These are phyloP conservation scores for Lindgomyces ingoldianus DNA, from an alignment of 495 filamentous ascomycete species.

Conservation along the genomic window DNA sequence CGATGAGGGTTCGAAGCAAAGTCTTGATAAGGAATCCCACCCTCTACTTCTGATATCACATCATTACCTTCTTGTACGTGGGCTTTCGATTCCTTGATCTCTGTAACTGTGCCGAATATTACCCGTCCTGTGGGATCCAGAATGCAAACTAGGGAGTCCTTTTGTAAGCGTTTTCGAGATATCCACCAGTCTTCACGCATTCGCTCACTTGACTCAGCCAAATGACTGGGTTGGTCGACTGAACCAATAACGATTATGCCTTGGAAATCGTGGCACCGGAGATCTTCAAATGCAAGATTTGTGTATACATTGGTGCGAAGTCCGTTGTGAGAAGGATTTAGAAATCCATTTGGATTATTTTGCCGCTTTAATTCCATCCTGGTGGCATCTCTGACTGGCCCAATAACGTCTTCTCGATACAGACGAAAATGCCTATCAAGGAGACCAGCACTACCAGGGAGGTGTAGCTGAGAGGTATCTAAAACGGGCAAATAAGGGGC, in stretches of 20 bases:
- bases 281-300: not conserved
- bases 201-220: not conserved
- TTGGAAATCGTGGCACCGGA: conserved; percentile 12
- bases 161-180: conserved; percentile 9
- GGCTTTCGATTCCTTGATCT: conserved; percentile 24
- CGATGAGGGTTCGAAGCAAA: not conserved
- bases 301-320: not conserved
- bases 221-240: conserved; percentile 19
- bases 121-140: conserved; percentile 32
- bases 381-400: conserved; percentile 62
- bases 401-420: conserved; percentile 65
- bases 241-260: conserved; percentile 57
- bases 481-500: conserved; percentile 62
- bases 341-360: not conserved
- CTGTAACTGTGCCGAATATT: conserved; percentile 59
- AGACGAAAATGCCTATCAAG: conserved; percentile 73
- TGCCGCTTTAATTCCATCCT: not conserved
- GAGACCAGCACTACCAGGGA: conserved; percentile 59
- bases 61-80: conserved; percentile 35
- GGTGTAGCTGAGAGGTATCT: conserved; percentile 56
- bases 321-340: not conserved
- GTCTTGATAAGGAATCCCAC: not conserved
- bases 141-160: conserved; percentile 28
- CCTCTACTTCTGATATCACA: not conserved
- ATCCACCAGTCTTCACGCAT: conserved; percentile 28